Evolutionary conservation across 805 yeast genomes (phyloP).

Genomic region (Kockiozyma suomiensis): DNA sequence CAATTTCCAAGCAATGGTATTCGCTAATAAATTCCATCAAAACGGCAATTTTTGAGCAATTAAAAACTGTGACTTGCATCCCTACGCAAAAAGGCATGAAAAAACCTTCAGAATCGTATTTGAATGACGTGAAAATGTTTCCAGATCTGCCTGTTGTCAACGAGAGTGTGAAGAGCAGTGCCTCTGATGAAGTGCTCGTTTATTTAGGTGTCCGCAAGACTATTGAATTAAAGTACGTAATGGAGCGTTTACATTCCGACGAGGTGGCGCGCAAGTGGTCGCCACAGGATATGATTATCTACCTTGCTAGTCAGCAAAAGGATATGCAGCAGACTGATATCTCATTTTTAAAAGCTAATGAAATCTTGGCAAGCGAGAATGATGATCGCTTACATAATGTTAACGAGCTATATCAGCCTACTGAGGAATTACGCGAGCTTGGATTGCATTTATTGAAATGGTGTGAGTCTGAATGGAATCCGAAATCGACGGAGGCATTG

Average conservation of each 20-base stretch:
- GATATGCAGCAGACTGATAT: constrained; percentile 41
- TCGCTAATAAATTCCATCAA: constrained; percentile 19
- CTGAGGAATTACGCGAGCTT: constrained; percentile 35
- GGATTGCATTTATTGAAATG: constrained; percentile 41
- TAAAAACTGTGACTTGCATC: constrained; percentile 38
- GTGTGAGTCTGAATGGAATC: constrained; percentile 36
- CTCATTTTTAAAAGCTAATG: constrained; percentile 37
- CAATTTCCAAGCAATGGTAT: constrained; percentile 38
- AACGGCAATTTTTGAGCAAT: constrained; percentile 13
- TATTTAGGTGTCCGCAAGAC: constrained; percentile 45
- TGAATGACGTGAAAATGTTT: constrained; percentile 42
- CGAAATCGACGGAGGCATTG: constrained; percentile 38
- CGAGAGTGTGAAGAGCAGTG: constrained; percentile 29
- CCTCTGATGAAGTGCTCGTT: constrained; percentile 35
- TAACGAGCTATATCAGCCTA: constrained; percentile 42
- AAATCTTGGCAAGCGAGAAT: constrained; percentile 39
- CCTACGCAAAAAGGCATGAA: constrained; percentile 47
- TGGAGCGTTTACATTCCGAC: constrained; percentile 40
- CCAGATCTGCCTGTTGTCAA: constrained; percentile 44
- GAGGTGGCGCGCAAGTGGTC: constrained; percentile 41
- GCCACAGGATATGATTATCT: constrained; percentile 43
- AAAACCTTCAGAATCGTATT: constrained; percentile 42
- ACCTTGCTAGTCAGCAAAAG: constrained; percentile 39
- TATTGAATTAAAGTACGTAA: constrained; percentile 45
- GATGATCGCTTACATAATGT: constrained; percentile 34